Percentiles rank a stretch among this genome's conserved stretches.
phyloP scores from a whole-genome alignment of 768 basidiomycete species.

The Dacryopinax spathularia region DNA sequence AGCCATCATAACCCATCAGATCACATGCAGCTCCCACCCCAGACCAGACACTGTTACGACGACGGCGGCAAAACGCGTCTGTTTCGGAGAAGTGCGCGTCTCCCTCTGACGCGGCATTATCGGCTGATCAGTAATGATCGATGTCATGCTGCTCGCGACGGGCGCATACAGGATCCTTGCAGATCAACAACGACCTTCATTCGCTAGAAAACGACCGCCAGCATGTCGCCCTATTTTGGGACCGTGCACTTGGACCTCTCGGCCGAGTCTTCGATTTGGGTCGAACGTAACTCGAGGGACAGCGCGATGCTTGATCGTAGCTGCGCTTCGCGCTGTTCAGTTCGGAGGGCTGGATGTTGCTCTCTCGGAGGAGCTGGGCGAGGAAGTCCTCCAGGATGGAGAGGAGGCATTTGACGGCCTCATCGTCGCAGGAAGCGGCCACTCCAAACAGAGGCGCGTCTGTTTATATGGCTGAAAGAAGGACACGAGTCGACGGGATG shows the following conservation, averaged over 20 bases:
- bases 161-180: no score
- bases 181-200: no score
- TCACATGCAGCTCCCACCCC: no score
- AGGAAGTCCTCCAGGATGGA: not conserved
- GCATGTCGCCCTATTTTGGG: conserved; percentile 72
- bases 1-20: no score
- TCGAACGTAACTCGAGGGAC: conserved; percentile 76
- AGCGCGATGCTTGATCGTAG: conserved; percentile 85
- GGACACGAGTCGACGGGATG: conserved; percentile 89
- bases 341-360: conserved; percentile 43
- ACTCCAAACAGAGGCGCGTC: conserved; percentile 90
- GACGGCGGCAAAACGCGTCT: no score
- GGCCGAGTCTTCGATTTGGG: conserved; percentile 81
- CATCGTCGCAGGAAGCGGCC: conserved; percentile 62
- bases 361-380: not conserved
- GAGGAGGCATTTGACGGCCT: not conserved
- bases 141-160: no score
- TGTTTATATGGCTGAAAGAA: conserved; percentile 92
- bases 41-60: no score
- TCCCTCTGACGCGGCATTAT: no score
- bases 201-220: no score
- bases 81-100: no score
- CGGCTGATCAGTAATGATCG: no score
- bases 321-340: conserved; percentile 82
- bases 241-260: conserved; percentile 80